Base-by-base conservation (phyloP, 2,329 filamentous ascomycete species). In the Fusarium sp. region DNA sequence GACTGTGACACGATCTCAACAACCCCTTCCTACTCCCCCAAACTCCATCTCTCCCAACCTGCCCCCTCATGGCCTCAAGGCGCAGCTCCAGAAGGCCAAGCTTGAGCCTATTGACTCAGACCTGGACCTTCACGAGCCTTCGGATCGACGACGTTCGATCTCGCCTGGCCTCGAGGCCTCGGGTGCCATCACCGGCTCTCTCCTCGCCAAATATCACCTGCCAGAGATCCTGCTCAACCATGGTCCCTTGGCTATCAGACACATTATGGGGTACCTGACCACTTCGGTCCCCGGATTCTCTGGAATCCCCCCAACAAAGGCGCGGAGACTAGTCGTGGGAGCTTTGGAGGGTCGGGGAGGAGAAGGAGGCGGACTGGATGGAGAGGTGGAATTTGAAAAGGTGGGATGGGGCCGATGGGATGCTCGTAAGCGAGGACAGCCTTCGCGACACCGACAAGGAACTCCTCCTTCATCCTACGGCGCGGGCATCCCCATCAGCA, bases 351-450 rank as follows among this genome's bases (percentile, higher is more conserved):
- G 93, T 76, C 92, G 93, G 76, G 88, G 88, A 75, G 88, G 88
- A 71, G 87, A 90, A 72, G 87, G 87, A 65, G 89, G 90, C 68
- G 88, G 89, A 62, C 80, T 88, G 68, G 86, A 91, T 70, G 91
- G 91, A 73, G 91, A 94, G 75, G 91, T 96, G 77, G 88, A 92
- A 79, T 98, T 97, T 79, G 93, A 97, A 81, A 98, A 98, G 86
- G 94, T 98, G 65, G 95, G 95, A 79, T 98, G 95, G 95, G 96
- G 96, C 66, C 91, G 94, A 74, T 99, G 95, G 95, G 93, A 97
- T 81, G 96, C 95, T 69, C 91, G 91, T 79, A 87, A 90, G 80
- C 90, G 90, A 76, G 93, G 91, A 60, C 89, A 93, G 69, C 84
- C 87, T 46, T 76, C 84, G 69, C 84, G 86, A 71, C 80, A 84